phyloP scores from a whole-genome alignment of 495 filamentous ascomycete genomes.

The Aspergillus egyptiacus region DNA sequence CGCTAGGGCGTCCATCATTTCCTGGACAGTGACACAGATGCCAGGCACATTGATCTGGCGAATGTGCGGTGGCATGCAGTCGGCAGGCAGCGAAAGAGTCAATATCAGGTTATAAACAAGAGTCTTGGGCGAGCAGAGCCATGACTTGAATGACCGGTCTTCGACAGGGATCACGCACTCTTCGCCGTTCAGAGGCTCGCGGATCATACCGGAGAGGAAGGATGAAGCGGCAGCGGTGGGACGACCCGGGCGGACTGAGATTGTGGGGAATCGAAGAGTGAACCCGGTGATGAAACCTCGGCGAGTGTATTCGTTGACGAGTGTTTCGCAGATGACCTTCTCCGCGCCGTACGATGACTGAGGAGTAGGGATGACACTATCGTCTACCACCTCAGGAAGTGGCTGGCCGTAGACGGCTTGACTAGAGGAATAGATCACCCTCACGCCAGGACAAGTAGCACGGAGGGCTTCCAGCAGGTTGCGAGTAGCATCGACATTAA shows the following conservation, averaged over 20 bases:
- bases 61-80: constrained; percentile 47
- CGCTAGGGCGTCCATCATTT: constrained; percentile 65
- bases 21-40: constrained; percentile 60
- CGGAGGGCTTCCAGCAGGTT: constrained; percentile 54
- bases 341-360: constrained; percentile 66
- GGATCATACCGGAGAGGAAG: constrained; percentile 65
- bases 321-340: constrained; percentile 65
- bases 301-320: constrained; percentile 67
- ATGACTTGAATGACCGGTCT: constrained; percentile 55
- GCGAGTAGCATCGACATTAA: constrained; percentile 67
- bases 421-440: constrained; percentile 56
- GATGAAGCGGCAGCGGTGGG: constrained; percentile 64
- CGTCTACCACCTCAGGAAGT: constrained; percentile 44
- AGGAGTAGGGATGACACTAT: constrained; percentile 57
- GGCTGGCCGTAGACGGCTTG: constrained; percentile 54
- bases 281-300: constrained; percentile 60
- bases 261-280: constrained; percentile 63
- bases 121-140: constrained; percentile 56
- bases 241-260: constrained; percentile 62
- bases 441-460: constrained; percentile 48
- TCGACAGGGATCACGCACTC: constrained; percentile 58
- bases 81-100: constrained; percentile 47
- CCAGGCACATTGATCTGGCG: constrained; percentile 67
- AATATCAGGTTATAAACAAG: constrained; percentile 60
- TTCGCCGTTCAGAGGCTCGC: constrained; percentile 52